Evolutionary conservation across 2,329 filamentous ascomycete genomes (phyloP).

Genomic region (Sclerotinia sclerotiorum): DNA sequence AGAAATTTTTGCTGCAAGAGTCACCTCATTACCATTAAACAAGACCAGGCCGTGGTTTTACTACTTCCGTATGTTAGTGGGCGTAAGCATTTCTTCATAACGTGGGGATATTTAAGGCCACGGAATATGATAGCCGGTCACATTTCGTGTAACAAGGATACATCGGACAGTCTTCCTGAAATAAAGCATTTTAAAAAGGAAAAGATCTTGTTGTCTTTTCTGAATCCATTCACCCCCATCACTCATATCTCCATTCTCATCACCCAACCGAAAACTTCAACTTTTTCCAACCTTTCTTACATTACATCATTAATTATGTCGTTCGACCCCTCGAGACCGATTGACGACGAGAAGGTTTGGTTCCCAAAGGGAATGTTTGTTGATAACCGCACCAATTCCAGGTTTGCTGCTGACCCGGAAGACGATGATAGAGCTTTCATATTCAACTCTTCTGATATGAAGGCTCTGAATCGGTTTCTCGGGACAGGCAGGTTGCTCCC

Average conservation of each 20-base stretch:
- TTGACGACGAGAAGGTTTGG: constrained; percentile 6
- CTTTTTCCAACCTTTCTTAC: neutral
- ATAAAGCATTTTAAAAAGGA: neutral
- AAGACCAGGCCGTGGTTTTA: neutral
- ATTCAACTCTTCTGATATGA: constrained; percentile 5
- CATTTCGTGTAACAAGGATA: neutral
- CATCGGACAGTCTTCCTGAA: neutral
- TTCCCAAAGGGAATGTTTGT: constrained; percentile 15
- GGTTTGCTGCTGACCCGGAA: neutral
- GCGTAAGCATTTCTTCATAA: neutral
- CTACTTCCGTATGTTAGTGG: neutral
- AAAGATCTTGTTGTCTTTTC: neutral
- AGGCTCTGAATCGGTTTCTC: neutral
- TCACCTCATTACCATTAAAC: neutral
- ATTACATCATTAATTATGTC: neutral
- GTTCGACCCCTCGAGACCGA: constrained; percentile 8
- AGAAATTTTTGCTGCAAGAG: neutral
- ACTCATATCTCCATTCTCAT: neutral
- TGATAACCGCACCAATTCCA: constrained; percentile 2
- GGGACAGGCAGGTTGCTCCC: constrained; percentile 1
- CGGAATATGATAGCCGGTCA: neutral
- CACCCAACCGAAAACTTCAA: neutral
- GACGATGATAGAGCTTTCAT: constrained; percentile 14
- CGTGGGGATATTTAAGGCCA: neutral
- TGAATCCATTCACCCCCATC: neutral